Evolutionary conservation across 2,329 filamentous ascomycete species (phyloP).

Genomic region (Penicillium sp.): DNA sequence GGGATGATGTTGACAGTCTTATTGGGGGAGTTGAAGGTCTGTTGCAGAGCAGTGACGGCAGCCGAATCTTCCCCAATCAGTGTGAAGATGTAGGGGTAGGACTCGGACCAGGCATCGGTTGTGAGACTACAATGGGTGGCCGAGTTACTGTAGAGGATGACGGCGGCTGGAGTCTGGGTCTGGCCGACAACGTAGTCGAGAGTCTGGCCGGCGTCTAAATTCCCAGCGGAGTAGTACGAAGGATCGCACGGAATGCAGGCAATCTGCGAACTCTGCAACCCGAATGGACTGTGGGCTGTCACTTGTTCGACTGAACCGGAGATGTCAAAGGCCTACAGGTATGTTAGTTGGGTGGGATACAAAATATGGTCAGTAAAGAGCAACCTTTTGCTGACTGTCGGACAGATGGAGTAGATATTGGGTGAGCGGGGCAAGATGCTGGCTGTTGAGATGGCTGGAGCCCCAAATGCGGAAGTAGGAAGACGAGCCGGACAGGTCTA

Average conservation of each 20-base stretch:
- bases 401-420: slow-evolving; percentile 18
- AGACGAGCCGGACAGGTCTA: slow-evolving; percentile 20
- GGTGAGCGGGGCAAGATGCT: slow-evolving; percentile 27
- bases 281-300: slow-evolving; percentile 27
- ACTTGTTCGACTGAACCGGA: slow-evolving; percentile 28
- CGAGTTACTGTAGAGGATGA: slow-evolving; percentile 40
- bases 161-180: slow-evolving; percentile 25
- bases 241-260: slow-evolving; percentile 42
- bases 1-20: slow-evolving; percentile 27
- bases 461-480: slow-evolving; percentile 24
- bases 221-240: slow-evolving; percentile 34
- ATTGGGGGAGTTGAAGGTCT: slow-evolving; percentile 19
- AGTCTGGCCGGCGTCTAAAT: slow-evolving; percentile 32
- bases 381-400: slow-evolving; percentile 22
- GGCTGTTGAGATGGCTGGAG: slow-evolving; percentile 15
- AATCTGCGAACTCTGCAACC: slow-evolving; percentile 28
- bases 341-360: slow-evolving; percentile 1
- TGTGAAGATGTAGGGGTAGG: slow-evolving; percentile 36
- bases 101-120: slow-evolving; percentile 17
- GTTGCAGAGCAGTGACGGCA: slow-evolving; percentile 16
- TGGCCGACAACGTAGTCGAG: slow-evolving; percentile 31
- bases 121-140: slow-evolving; percentile 37
- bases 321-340: slow-evolving; percentile 24
- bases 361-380: not conserved
- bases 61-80: slow-evolving; percentile 19